phyloP scores from a whole-genome alignment of 139 green algal species.

The Chlorella sp. region DNA sequence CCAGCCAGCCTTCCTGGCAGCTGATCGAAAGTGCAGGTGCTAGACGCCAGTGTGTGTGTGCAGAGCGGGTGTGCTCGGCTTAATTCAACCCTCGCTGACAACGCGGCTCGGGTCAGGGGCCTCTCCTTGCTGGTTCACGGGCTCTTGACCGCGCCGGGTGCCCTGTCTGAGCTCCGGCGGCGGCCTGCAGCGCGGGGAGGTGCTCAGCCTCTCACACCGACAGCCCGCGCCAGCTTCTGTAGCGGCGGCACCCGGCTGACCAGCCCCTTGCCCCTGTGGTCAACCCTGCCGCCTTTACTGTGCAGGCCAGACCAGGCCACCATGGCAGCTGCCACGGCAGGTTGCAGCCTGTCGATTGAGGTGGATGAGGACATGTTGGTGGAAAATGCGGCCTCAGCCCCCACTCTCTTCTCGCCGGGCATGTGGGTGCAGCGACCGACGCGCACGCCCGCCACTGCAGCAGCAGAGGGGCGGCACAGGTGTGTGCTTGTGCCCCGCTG shows the following conservation, averaged over 20 bases:
- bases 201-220: not conserved
- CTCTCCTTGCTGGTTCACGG: not conserved
- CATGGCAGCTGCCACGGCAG: not conserved
- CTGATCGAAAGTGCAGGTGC: not conserved
- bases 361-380: conserved; percentile 34
- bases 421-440: conserved; percentile 41
- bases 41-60: not conserved
- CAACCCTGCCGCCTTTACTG: no score
- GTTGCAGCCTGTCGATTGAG: not conserved
- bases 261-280: not conserved
- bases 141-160: no score
- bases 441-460: conserved; percentile 3
- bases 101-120: not conserved
- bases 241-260: not conserved
- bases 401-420: conserved; percentile 31
- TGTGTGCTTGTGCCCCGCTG: not conserved
- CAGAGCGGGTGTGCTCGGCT: not conserved
- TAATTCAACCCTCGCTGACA: not conserved
- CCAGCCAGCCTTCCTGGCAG: not conserved
- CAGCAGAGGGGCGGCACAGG: not conserved
- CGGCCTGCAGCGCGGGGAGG: not conserved
- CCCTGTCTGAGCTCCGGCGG: no score
- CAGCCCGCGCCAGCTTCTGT: conserved; percentile 14
- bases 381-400: conserved; percentile 27
- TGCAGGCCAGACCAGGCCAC: not conserved